Evolutionary conservation across 768 basidiomycete species (phyloP), one percentile per base, ranked within the genome.

Genomic region (Suillus hirtellus): DNA sequence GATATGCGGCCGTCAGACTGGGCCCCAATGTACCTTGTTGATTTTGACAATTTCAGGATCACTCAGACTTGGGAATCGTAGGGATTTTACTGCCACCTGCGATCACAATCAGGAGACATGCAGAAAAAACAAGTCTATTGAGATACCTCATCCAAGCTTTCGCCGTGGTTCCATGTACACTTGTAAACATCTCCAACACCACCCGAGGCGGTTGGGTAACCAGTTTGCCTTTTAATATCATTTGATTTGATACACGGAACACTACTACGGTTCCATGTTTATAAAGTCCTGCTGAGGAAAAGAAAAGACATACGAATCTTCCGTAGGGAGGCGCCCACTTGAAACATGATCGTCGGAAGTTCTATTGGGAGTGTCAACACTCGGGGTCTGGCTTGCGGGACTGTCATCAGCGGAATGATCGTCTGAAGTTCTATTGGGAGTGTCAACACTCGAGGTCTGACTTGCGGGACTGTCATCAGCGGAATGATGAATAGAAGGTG

Each of bases 141-240:
- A 27, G 31, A 37, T 50, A 50, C 49, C 49, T 50, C 49, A 17
- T 50, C 27, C 27, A 8, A 31, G 31, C 15, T 15, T 50, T 15
- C 27, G 8, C 17, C 42, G 11, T 11, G 15, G 19, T 43, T 34
- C 59, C 59, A 31, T 11, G 42, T 60, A 3, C 76, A 78, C 59
- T 70, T 76, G 77, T 78, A 82, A n/a, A 81, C 75, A 67, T 82
- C 81, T 38, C 37, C 37, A 38, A 38, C 12, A 38, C 37, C 37
- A 38, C 37, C 37, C 2, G 37, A 11, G 11, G 52, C 21, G 9
- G 38, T 44, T 17, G 61, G 52, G 21, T 53, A 50, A 12, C 7
- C 3, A 2, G 27, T 31, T 9, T 50, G 27, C 49, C 8, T 50
- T 15, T 37, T 8, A 1, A 37, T 37, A 37, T 37, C 35, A 37